Percentiles rank a stretch among this genome's conserved stretches.
phyloP scores from a whole-genome alignment of 1,139 yeast genomes.

The Hansenula sp. region DNA sequence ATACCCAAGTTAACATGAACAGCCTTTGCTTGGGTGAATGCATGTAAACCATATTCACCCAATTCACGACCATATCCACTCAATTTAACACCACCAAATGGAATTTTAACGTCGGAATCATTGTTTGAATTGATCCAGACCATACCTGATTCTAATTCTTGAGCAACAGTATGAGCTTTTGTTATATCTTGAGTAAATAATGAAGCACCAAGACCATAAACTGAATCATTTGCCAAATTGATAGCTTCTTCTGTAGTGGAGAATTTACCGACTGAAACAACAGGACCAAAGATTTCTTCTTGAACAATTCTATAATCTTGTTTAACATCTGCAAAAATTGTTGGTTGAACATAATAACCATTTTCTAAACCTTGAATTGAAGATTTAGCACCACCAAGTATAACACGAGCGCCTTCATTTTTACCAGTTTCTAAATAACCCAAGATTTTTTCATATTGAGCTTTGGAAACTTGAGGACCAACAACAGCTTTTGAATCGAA shows the following conservation, averaged over 20 bases:
- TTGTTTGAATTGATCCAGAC: slow-evolving; percentile 85
- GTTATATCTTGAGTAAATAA: slow-evolving; percentile 66
- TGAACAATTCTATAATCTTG: slow-evolving; percentile 55
- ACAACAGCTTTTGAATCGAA: slow-evolving; percentile 53
- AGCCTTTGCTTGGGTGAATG: slow-evolving; percentile 79
- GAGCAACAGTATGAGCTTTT: slow-evolving; percentile 58
- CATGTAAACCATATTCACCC: slow-evolving; percentile 75
- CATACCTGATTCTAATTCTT: slow-evolving; percentile 73
- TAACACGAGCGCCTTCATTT: slow-evolving; percentile 65
- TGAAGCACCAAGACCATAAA: slow-evolving; percentile 78
- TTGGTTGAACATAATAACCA: slow-evolving; percentile 68
- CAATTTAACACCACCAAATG: slow-evolving; percentile 82
- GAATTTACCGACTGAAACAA: slow-evolving; percentile 72
- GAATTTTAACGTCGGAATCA: slow-evolving; percentile 71
- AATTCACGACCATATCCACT: slow-evolving; percentile 88
- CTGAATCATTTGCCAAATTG: slow-evolving; percentile 64
- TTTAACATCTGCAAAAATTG: slow-evolving; percentile 60
- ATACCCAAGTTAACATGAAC: slow-evolving; percentile 54
- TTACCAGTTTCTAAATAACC: slow-evolving; percentile 65
- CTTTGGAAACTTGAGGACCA: slow-evolving; percentile 77
- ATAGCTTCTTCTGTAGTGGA: slow-evolving; percentile 69
- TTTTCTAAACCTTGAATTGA: slow-evolving; percentile 28
- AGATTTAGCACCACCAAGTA: slow-evolving; percentile 58
- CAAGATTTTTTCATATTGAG: slow-evolving; percentile 65
- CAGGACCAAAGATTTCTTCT: slow-evolving; percentile 93